A percentile compares a stretch with the other conserved stretches of the same genome.
Evolutionary conservation across 257 asterid genomes (phyloP).

Genomic region (Thymus quinquecostatus): DNA sequence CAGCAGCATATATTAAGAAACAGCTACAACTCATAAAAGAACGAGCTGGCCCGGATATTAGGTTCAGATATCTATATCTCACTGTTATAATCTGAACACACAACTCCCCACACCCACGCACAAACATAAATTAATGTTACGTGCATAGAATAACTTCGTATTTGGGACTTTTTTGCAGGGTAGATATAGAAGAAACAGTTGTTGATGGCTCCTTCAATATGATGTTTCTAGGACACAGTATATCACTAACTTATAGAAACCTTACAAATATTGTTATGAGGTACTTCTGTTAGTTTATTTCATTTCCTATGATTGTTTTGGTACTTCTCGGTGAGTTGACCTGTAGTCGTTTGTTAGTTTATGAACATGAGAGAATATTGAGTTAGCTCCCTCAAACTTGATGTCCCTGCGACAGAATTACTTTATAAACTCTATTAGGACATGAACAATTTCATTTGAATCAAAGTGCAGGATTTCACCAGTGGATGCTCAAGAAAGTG

Average conservation of each 20-base stretch:
- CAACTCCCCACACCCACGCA: not conserved
- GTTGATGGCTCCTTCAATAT: slow-evolving; percentile 92
- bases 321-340: slow-evolving; percentile 9
- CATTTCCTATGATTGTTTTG: not conserved
- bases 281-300: slow-evolving; percentile 40
- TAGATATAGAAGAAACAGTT: slow-evolving; percentile 85
- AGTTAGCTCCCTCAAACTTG: slow-evolving; percentile 13
- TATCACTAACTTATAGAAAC: slow-evolving; percentile 78
- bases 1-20: slow-evolving; percentile 71
- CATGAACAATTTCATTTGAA: slow-evolving; percentile 28
- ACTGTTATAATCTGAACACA: not conserved
- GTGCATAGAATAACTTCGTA: not conserved
- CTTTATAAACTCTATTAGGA: slow-evolving; percentile 2
- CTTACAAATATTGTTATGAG: slow-evolving; percentile 88
- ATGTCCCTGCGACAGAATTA: slow-evolving; percentile 19
- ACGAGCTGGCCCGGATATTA: slow-evolving; percentile 72
- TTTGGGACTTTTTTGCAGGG: slow-evolving; percentile 54
- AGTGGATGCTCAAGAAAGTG: slow-evolving; percentile 64
- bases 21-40: slow-evolving; percentile 80
- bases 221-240: slow-evolving; percentile 75
- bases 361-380: slow-evolving; percentile 3
- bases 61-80: slow-evolving; percentile 44
- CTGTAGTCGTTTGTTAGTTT: not conserved
- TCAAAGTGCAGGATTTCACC: slow-evolving; percentile 76
- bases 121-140: not conserved